These are phyloP conservation scores for Raddia distichophylla DNA, from an alignment of 176 grass and related monocot species.

Conservation along the genomic window DNA sequence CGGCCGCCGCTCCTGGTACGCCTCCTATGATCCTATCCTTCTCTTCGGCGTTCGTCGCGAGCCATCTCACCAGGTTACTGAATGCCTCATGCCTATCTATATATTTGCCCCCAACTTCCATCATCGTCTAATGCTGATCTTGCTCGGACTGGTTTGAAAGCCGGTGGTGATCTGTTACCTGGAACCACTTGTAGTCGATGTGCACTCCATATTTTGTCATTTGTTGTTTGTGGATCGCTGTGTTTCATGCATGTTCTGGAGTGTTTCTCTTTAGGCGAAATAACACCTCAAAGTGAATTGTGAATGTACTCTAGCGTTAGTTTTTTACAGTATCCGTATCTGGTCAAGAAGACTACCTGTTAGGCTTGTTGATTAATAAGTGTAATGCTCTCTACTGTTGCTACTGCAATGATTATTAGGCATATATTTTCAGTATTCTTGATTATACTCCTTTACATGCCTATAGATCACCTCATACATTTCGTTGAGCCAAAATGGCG, in stretches of 20 bases:
- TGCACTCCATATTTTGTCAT: neutral
- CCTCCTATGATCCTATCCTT: neutral
- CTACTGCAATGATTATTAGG: neutral
- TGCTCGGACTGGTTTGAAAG: neutral
- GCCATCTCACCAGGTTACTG: neutral
- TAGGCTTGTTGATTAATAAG: neutral
- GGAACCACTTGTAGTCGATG: neutral
- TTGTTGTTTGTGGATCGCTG: neutral
- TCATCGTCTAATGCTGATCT: neutral
- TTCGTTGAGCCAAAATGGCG: conserved; percentile 46
- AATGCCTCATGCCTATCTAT: neutral
- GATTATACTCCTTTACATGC: neutral
- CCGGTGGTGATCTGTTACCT: neutral
- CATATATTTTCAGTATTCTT: neutral
- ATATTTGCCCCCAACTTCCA: neutral
- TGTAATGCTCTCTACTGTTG: neutral
- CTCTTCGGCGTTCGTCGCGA: neutral
- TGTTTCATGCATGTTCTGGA: neutral
- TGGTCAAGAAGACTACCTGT: neutral
- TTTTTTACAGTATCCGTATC: neutral
- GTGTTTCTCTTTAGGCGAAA: neutral
- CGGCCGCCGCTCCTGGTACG: neutral
- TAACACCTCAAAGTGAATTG: neutral
- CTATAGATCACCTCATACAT: neutral
- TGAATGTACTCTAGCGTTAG: neutral